Conservation (phyloP, 2,329 filamentous ascomycete genomes). For the Ilyonectria sp. region DNA sequence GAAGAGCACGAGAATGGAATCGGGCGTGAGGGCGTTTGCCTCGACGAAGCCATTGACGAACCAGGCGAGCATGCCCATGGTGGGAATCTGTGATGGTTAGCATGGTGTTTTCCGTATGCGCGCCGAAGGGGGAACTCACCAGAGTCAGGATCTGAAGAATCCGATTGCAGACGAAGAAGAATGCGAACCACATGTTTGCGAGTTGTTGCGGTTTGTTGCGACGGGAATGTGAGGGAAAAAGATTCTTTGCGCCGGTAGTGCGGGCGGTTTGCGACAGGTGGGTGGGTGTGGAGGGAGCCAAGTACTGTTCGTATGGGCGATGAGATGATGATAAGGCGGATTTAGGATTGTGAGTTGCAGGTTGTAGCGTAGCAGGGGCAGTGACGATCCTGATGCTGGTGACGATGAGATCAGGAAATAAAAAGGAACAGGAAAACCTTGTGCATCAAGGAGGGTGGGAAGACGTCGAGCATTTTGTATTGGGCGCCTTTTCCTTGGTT, state of each 20-base stretch:
- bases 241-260: neutral
- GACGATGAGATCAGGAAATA: conserved; percentile 4
- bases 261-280: neutral
- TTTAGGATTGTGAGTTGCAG: neutral
- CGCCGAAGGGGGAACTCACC: conserved; percentile 59
- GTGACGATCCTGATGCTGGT: neutral
- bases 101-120: neutral
- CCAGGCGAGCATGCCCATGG: conserved; percentile 77
- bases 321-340: neutral
- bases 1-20: conserved; percentile 77
- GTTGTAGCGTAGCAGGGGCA: neutral
- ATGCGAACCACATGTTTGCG: conserved; percentile 72
- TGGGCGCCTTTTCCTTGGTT: conserved; percentile 3
- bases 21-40: conserved; percentile 71
- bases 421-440: neutral
- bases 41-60: conserved; percentile 74
- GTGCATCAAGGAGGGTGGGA: conserved; percentile 27
- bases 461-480: conserved; percentile 25
- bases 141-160: conserved; percentile 74
- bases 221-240: conserved; percentile 1
- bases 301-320: neutral
- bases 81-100: conserved; percentile 67
- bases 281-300: neutral
- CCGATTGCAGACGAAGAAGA: conserved; percentile 75
- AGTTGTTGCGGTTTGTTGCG: conserved; percentile 18